Evolutionary conservation across 2,329 filamentous ascomycete species (phyloP).

Genomic region (Nemania sp.): DNA sequence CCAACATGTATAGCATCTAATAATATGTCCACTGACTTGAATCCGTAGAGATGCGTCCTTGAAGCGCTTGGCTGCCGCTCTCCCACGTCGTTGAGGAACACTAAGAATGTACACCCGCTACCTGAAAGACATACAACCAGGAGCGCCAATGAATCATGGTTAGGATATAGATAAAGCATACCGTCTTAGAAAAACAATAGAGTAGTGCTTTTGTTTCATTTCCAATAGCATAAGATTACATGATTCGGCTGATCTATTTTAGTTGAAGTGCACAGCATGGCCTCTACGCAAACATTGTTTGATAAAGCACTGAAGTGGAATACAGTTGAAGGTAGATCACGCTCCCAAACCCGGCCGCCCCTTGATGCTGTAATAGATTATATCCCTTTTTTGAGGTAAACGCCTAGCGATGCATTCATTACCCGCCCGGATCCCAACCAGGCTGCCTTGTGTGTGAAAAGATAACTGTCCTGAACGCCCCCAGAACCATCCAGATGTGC

Average conservation of each 20-base stretch:
- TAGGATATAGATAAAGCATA: neutral
- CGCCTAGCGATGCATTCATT: slow-evolving; percentile 36
- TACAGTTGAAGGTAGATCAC: neutral
- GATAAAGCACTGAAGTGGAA: neutral
- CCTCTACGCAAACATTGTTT: neutral
- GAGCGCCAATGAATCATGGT: neutral
- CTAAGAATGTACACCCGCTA: neutral
- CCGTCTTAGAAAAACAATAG: neutral
- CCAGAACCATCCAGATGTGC: neutral
- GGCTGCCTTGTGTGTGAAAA: neutral
- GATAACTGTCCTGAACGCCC: neutral
- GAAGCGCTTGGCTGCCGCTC: too few relatives aligned
- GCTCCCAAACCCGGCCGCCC: neutral
- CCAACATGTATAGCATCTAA: too few relatives aligned
- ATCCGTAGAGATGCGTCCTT: too few relatives aligned
- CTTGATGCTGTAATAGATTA: neutral
- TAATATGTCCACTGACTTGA: too few relatives aligned
- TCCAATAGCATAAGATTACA: neutral
- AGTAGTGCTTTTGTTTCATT: neutral
- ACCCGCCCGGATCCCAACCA: slow-evolving; percentile 1
- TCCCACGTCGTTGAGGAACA: too few relatives aligned
- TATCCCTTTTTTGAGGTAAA: slow-evolving; percentile 21
- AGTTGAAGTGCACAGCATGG: too few relatives aligned
- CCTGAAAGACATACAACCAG: neutral
- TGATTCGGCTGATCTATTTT: neutral